phyloP scores from a whole-genome alignment of 2,329 filamentous ascomycete species.

The Huntiella bhutanensis region DNA sequence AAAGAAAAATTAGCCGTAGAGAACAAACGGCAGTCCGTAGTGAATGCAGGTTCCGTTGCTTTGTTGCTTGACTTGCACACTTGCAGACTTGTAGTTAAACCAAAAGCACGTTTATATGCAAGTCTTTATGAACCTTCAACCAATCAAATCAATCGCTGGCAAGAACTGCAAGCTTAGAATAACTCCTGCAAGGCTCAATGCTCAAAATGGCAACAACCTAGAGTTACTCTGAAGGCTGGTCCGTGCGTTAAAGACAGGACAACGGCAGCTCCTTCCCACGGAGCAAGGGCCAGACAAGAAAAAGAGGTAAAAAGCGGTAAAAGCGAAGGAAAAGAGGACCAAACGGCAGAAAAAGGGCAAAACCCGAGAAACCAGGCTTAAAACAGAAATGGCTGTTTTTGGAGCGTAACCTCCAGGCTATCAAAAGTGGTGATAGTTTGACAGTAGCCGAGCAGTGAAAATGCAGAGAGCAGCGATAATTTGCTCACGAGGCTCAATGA shows the following conservation, averaged over 20 bases:
- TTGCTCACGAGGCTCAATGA: neutral
- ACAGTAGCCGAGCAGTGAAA: neutral
- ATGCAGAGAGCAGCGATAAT: neutral
- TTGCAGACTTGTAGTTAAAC: no score
- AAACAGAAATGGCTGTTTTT: neutral
- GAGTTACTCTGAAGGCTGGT: conserved; percentile 7
- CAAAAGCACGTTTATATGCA: no score
- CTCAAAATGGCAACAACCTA: conserved; percentile 11
- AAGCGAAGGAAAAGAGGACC: neutral
- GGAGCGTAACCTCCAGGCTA: conserved; percentile 1
- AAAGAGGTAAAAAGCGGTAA: neutral
- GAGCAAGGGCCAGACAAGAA: conserved; percentile 1
- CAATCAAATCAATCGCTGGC: conserved; percentile 8
- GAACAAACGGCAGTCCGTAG: no score
- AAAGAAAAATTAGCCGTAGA: no score
- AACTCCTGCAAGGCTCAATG: conserved; percentile 10
- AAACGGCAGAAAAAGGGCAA: neutral
- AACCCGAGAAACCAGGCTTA: neutral
- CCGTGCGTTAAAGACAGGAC: conserved; percentile 7
- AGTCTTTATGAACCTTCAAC: neutral
- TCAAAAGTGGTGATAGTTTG: conserved; percentile 1
- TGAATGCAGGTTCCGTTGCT: no score
- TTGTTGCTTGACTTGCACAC: no score
- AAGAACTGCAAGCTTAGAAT: conserved; percentile 5
- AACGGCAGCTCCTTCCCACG: conserved; percentile 11